A percentile compares a stretch with the other conserved stretches of the same genome.
phyloP scores from a whole-genome alignment of 2,329 filamentous ascomycete species.

The Cercospora zeae-maydis region DNA sequence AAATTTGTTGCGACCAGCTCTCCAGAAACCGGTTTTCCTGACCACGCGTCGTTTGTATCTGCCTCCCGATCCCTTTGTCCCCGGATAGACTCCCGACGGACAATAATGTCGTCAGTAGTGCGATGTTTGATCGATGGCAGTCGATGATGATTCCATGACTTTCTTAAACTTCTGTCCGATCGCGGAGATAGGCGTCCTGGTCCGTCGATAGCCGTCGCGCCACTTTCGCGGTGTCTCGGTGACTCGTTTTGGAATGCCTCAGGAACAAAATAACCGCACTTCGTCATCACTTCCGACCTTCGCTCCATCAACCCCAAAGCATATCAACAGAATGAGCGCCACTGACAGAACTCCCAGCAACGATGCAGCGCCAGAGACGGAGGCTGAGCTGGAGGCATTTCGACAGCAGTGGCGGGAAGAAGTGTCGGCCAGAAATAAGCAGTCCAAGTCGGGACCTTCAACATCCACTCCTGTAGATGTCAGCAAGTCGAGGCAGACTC shows the following conservation, averaged over 20 bases:
- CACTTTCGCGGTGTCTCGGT: not conserved
- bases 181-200: not conserved
- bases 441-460: slow-evolving; percentile 12
- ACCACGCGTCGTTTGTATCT: not conserved
- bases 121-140: not conserved
- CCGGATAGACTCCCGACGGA: not conserved
- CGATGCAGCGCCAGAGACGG: slow-evolving; percentile 33
- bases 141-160: slow-evolving; percentile 14
- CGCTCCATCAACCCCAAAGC: not conserved
- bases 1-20: not conserved
- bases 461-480: not conserved
- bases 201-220: slow-evolving; percentile 2
- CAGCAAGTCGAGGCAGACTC: slow-evolving; percentile 2
- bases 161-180: slow-evolving; percentile 8
- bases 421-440: slow-evolving; percentile 55
- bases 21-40: not conserved
- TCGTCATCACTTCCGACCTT: not conserved
- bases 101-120: not conserved
- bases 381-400: slow-evolving; percentile 77
- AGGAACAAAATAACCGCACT: not conserved
- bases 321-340: slow-evolving; percentile 11
- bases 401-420: slow-evolving; percentile 83
- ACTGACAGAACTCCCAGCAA: slow-evolving; percentile 8
- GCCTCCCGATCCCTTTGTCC: not conserved
- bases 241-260: not conserved